Base-by-base conservation (phyloP, 1,284 basidiomycete genomes). In the Vanrija sp. region DNA sequence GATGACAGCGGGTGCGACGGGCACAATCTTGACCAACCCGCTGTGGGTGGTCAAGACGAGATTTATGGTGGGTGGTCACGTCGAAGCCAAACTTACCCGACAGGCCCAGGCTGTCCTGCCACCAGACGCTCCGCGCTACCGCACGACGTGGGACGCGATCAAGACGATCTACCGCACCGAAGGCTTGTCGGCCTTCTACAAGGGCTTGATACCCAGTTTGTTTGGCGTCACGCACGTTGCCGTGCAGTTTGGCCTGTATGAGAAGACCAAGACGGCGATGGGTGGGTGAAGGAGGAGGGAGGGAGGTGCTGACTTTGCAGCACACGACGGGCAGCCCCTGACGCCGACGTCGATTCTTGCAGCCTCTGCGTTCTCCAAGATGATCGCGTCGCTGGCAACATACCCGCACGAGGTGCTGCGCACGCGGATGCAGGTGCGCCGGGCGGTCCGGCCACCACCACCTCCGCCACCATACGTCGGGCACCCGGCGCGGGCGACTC, bases 1-100 rank as follows among this genome's bases (percentile, higher is more conserved):
- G 8, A 95, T 96, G 91, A 80, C 82, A 25, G 93, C 93, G 1
- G 93, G 94, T 19, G 91, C 89, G 8, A 81, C 86, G 12, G 93
- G 92, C 64, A 95, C 93, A 3, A 83, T 89, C 45, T 85, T 86
- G 65, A 96, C 93, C 23, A 96, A 91, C 75, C 94, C 93, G 0
- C 73, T 97, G 7, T 97, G 93, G 93, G 90, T 97, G 41, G 92
- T 97, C 73, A 96, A 96, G 79, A 96, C 93, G 19, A 84, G 93
- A 22, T 96, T 96, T 76, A 95, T 96, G 94, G 92, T 94, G 69
- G 67, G 83, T 79, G 20, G 19, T 24, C 18, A 12, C 6, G 24
- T 38, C n/a, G 8, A 18, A 23, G 18, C 16, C 15, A 19, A 27
- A 31, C 51, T 51, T 38, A 51, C 35, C 31, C 12, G 23, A 4